phyloP scores from a whole-genome alignment of 257 asterid species.

The Solanum peruvianum region DNA sequence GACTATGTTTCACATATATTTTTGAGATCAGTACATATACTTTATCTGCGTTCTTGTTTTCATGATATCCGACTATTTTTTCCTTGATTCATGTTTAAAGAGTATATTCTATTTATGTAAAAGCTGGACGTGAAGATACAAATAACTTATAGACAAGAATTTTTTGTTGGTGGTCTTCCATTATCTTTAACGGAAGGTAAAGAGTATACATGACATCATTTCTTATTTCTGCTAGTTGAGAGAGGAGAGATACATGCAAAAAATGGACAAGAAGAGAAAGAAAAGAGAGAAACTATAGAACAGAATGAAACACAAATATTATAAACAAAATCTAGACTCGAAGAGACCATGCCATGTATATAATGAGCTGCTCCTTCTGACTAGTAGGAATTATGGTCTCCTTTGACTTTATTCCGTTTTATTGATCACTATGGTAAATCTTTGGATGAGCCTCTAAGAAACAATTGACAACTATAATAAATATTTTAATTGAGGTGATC shows the following conservation, averaged over 20 bases:
- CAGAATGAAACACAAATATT: too few relatives aligned
- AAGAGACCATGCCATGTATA: too few relatives aligned
- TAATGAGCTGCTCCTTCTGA: too few relatives aligned
- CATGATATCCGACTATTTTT: neutral
- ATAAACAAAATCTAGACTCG: too few relatives aligned
- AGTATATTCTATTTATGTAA: neutral
- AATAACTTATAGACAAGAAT: slow-evolving; percentile 77
- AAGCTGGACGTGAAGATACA: slow-evolving; percentile 96
- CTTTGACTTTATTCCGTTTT: too few relatives aligned
- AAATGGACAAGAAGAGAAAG: too few relatives aligned
- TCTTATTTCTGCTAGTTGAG: neutral
- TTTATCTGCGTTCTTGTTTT: neutral
- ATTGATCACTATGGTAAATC: neutral
- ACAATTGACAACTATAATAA: neutral
- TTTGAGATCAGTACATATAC: neutral
- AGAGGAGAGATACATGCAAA: too few relatives aligned
- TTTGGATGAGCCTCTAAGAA: neutral
- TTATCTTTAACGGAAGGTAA: slow-evolving; percentile 68
- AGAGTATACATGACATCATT: neutral
- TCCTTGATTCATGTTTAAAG: neutral
- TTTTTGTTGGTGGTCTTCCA: slow-evolving; percentile 86
- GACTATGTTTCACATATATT: neutral
- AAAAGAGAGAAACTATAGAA: too few relatives aligned
- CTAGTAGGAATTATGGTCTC: too few relatives aligned
- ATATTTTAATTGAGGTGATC: neutral